Percentiles rank a stretch among this genome's conserved stretches.
Conservation (phyloP, 768 basidiomycete species). For the Xerocomellus dryophilus region DNA sequence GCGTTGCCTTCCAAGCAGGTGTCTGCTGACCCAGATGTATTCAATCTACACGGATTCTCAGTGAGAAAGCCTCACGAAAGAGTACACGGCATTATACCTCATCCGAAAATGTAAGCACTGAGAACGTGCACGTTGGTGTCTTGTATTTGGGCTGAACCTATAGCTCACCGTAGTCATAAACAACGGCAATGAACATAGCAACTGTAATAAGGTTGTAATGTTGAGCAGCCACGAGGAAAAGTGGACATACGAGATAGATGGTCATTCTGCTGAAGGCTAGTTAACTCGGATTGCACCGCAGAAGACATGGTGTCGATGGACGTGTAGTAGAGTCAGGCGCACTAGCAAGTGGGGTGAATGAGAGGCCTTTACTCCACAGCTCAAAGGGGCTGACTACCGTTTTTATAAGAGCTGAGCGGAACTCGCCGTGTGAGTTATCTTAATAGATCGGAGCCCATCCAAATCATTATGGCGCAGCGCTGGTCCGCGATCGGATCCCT, state of each 20-base stretch:
- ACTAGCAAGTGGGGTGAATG: too few species aligned
- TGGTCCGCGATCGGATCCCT: too few species aligned
- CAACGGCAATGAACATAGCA: neutral
- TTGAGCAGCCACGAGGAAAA: neutral
- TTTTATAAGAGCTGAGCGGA: too few species aligned
- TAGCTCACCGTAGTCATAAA: neutral
- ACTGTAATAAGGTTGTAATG: neutral
- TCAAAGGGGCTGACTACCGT: too few species aligned
- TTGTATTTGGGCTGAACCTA: too few species aligned
- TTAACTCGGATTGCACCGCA: neutral
- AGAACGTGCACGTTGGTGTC: neutral
- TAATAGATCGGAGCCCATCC: too few species aligned
- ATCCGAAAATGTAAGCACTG: constrained; percentile 1
- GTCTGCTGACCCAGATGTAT: constrained; percentile 2
- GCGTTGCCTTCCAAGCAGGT: too few species aligned
- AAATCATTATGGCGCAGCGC: too few species aligned
- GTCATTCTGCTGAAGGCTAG: neutral
- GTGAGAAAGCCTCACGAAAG: neutral
- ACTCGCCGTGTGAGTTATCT: too few species aligned
- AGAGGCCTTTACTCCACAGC: too few species aligned
- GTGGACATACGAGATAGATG: neutral
- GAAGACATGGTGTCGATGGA: too few species aligned
- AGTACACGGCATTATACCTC: neutral
- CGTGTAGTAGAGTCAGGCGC: too few species aligned
- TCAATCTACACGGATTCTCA: neutral